Percentiles rank a stretch among this genome's conserved stretches.
phyloP scores from a whole-genome alignment of 805 yeast species.

The Metschnikowia kofuensis region DNA sequence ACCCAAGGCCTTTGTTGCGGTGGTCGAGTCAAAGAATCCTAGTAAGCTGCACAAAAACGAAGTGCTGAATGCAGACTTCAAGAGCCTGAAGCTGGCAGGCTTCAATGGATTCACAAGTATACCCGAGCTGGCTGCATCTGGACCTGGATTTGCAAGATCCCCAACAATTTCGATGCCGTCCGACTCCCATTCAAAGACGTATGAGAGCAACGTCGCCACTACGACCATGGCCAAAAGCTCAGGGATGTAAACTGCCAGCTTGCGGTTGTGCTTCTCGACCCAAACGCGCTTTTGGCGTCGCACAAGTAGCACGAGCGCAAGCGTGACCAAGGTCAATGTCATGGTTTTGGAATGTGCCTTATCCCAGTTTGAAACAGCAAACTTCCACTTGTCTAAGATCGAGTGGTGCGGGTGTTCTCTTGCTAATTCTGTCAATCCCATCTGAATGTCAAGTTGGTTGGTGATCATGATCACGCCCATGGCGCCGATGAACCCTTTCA shows the following conservation, averaged over 20 bases:
- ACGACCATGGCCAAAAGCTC: conserved; percentile 33
- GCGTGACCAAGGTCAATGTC: conserved; percentile 20
- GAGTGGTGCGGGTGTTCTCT: conserved; percentile 21
- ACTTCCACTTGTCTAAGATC: conserved; percentile 12
- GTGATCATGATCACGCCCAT: conserved; percentile 82
- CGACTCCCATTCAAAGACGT: conserved; percentile 22
- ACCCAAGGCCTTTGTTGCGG: conserved; percentile 32
- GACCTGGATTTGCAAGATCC: conserved; percentile 15
- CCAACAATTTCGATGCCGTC: conserved; percentile 32
- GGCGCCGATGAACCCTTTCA: conserved; percentile 82
- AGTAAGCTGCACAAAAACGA: conserved; percentile 32
- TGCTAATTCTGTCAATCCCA: conserved; percentile 26
- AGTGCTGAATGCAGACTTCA: conserved; percentile 26
- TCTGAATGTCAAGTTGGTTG: conserved; percentile 48
- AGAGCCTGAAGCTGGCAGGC: conserved; percentile 18
- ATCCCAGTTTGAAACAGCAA: conserved; percentile 6
- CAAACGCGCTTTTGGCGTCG: conserved; percentile 20
- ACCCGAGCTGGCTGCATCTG: neutral
- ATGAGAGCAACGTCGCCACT: conserved; percentile 26
- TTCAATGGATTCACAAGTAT: conserved; percentile 23
- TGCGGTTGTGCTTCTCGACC: conserved; percentile 16
- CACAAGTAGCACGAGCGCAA: conserved; percentile 21
- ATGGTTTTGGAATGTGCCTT: conserved; percentile 11
- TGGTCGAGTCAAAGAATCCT: conserved; percentile 36
- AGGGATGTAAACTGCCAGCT: conserved; percentile 27